phyloP scores from a whole-genome alignment of 208 protist species.

The Polymyxa betae region DNA sequence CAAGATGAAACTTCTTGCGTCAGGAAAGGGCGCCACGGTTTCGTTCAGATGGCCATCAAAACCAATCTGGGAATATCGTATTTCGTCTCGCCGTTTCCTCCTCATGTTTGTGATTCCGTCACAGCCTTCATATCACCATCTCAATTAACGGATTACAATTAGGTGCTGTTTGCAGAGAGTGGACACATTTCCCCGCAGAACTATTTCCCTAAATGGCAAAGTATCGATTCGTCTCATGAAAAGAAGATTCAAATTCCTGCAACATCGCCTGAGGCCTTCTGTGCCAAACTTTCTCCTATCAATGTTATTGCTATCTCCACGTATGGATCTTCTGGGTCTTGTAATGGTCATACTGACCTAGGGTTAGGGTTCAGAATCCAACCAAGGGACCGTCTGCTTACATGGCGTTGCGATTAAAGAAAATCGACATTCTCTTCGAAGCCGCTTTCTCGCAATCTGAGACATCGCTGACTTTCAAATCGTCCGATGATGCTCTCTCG shows the following conservation, averaged over 20 bases:
- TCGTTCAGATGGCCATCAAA: constrained; percentile 50
- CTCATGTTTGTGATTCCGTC: neutral
- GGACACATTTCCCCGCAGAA: neutral
- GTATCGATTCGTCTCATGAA: neutral
- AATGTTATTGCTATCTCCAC: neutral
- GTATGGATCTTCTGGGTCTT: neutral
- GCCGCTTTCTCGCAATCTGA: neutral
- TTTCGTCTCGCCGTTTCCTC: constrained; percentile 47
- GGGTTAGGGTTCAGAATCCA: neutral
- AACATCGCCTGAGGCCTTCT: neutral
- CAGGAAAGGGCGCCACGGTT: neutral
- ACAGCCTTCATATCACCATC: neutral
- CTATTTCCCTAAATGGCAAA: neutral
- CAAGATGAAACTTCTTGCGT: constrained; percentile 17
- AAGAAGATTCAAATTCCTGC: neutral
- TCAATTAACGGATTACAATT: neutral
- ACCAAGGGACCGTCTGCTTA: neutral
- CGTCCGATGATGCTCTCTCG: neutral
- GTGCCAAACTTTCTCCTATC: neutral
- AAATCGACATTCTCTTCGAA: neutral
- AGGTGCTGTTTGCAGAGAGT: neutral
- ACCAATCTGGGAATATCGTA: constrained; percentile 46
- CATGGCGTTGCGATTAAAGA: neutral
- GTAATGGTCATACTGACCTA: neutral
- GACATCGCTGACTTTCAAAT: neutral